Evolutionary conservation across 2,329 filamentous ascomycete genomes (phyloP), one percentile per base, ranked within the genome.

Genomic region (Colletotrichum limetticola): DNA sequence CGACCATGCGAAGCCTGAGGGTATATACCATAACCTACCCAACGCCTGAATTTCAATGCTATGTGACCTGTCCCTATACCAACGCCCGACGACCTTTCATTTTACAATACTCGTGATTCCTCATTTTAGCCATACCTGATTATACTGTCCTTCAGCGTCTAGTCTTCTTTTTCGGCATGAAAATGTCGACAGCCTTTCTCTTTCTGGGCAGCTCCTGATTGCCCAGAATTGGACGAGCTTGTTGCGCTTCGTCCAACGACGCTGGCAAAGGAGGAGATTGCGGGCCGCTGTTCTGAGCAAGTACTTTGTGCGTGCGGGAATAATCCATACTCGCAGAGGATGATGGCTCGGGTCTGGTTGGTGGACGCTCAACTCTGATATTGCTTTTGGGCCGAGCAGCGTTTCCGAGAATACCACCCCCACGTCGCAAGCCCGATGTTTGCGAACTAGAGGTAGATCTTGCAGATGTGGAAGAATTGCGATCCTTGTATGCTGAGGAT

Each of bases 81-180:
- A 52, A 71, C 49, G 68, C 57, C 68, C 24, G 55, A 30, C 19
- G 19, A 32, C 35, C 24, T 12, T 24, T 12, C 60, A 28, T 49
- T 5, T 32, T 58, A 55, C 32, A 67, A 58, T 42, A 35, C 68
- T 19, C 30, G 2, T 9, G 19, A 64, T 46, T 11, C 37, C 8
- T 19, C 7, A 5, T 19, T 19, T 26, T 52, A 12, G 14, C 26
- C 12, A 19, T n/a, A 16, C 11, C 22, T 32, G 30, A 8, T 11
- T 14, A 32, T 7, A 28, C 2, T 9, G 14, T 12, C 28, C 26
- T 14, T 57, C 61, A 61, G 11, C 64, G 62, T 28, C 53, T 57
- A 56, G 73, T 66, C 77, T 84, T 88, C 78, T 86, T 86, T 6
- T 82, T 85, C 57, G 80, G 82, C 85, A 88, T 87, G 74, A 89